Percentiles rank a stretch among this genome's conserved stretches.
These are phyloP conservation scores for Didymosphaeria variabile DNA, from an alignment of 2,329 filamentous ascomycete species.

Conservation along the genomic window DNA sequence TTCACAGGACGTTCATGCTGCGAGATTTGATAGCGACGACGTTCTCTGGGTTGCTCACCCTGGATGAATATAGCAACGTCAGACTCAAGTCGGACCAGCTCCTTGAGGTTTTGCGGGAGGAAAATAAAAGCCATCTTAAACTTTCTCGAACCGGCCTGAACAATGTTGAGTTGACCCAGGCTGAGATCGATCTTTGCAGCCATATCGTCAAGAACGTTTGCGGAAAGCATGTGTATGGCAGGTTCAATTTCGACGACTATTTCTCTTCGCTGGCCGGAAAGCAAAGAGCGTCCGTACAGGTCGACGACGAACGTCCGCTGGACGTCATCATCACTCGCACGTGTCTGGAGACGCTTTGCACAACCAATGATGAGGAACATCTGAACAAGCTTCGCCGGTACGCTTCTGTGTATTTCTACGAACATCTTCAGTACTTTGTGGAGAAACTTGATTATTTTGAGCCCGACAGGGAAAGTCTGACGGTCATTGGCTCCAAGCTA, in stretches of 20 bases:
- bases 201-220: slow-evolving; percentile 19
- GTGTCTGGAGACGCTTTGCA: neutral
- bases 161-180: slow-evolving; percentile 6
- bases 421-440: slow-evolving; percentile 17
- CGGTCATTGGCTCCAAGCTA: slow-evolving; percentile 12
- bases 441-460: slow-evolving; percentile 19
- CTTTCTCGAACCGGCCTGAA: neutral
- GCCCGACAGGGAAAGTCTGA: slow-evolving; percentile 9
- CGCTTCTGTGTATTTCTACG: slow-evolving; percentile 20
- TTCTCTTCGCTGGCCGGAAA: slow-evolving; percentile 20
- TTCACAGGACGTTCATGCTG: slow-evolving; percentile 16
- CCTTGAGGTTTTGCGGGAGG: slow-evolving; percentile 9
- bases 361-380: neutral
- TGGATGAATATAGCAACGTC: slow-evolving; percentile 13
- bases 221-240: slow-evolving; percentile 17
- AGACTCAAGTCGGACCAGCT: slow-evolving; percentile 17
- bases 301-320: slow-evolving; percentile 1
- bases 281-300: slow-evolving; percentile 18
- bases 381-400: slow-evolving; percentile 14
- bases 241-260: slow-evolving; percentile 23
- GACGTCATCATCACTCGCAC: neutral
- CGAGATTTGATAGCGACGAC: slow-evolving; percentile 17
- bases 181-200: slow-evolving; percentile 21
- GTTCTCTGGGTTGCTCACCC: slow-evolving; percentile 17
- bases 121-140: neutral